Base-by-base conservation (phyloP, 495 filamentous ascomycete genomes). In the Xylaria cubensis region DNA sequence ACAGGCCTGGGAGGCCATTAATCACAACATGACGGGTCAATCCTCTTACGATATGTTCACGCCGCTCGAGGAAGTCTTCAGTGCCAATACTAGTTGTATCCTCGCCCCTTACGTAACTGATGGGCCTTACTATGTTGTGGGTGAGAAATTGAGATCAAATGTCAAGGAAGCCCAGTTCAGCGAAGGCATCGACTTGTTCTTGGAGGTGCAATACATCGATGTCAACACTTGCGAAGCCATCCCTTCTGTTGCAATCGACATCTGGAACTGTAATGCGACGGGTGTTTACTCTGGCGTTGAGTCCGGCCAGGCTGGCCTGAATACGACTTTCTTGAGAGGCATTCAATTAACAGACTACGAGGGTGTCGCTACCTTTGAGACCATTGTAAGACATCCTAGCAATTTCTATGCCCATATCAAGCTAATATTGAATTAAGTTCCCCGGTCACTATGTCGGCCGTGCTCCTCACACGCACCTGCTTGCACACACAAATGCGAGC, bases 231-330 rank as follows among this genome's bases (percentile, higher is more conserved):
- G 88, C 78, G 78, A 87, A 32, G 84, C 88, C 0, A 78, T 90
- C 46, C 83, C 85, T 0, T 77, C 85, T 64, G 79, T 87, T 41
- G 89, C 86, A 58, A 80, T 88, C 48, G 90, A 91, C 64, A 72
- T 88, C 64, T 90, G 88, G 50, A 87, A 83, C 36, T 86, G 83
- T 75, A 79, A 87, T 21, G 74, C 86, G 10, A 89, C 85, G 76
- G 88, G 88, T 65, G 84, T 89, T 29, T 91, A 91, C 80, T 86
- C 83, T n/a, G 88, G 87, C 9, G 79, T 90, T 69, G 82, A 74
- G 67, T 59, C 62, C 12, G 79, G 73, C 39, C 68, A 81, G 15
- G 72, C 70, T 29, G 80, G 77, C 12, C 67, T 85, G 24, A 82
- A 88, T 71, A 76, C 80, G 5, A 89, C 84, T 15, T 86, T 80